Conservation (phyloP, 805 yeast species). For the Starmerella geochares region DNA sequence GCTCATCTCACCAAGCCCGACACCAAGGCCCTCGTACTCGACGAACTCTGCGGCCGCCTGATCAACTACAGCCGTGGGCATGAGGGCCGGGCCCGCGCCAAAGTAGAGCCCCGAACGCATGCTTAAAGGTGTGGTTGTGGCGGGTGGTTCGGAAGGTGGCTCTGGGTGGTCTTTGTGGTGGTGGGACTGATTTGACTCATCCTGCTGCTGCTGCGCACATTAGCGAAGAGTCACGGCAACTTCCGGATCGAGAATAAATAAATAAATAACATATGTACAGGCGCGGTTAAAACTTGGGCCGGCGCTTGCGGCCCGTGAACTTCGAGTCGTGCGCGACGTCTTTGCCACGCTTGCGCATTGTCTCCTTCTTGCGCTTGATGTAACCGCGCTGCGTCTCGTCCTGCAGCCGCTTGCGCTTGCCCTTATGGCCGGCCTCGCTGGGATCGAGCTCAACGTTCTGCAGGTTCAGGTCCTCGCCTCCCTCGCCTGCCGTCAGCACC, state of each 20-base stretch:
- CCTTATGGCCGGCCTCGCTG: constrained; percentile 14
- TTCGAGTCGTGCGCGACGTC: constrained; percentile 79
- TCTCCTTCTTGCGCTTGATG: constrained; percentile 82
- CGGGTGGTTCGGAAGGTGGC: background rate
- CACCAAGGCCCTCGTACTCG: constrained; percentile 55
- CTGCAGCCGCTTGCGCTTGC: constrained; percentile 38
- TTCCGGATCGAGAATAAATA: constrained; percentile 4
- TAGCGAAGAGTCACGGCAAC: too few species aligned
- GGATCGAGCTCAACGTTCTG: constrained; percentile 71
- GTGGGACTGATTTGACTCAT: background rate
- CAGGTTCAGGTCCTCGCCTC: constrained; percentile 66
- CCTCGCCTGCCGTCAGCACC: constrained; percentile 76
- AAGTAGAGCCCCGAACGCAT: constrained; percentile 43
- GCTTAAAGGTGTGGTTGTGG: background rate
- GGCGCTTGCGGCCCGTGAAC: constrained; percentile 79
- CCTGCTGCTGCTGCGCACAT: too few species aligned
- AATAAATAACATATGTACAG: constrained; percentile 1
- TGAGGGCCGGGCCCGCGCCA: constrained; percentile 98
- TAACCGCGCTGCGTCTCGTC: constrained; percentile 70
- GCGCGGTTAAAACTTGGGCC: constrained; percentile 44
- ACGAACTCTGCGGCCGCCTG: constrained; percentile 80
- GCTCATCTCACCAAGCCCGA: constrained; percentile 93
- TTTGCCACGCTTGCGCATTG: constrained; percentile 86
- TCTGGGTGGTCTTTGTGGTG: background rate
- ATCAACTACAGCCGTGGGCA: constrained; percentile 74